Evolutionary conservation across 164 flowering plant genomes (phyloP), one percentile per base, ranked within the genome.

Genomic region (Kalanchoe fedtschenkoi): DNA sequence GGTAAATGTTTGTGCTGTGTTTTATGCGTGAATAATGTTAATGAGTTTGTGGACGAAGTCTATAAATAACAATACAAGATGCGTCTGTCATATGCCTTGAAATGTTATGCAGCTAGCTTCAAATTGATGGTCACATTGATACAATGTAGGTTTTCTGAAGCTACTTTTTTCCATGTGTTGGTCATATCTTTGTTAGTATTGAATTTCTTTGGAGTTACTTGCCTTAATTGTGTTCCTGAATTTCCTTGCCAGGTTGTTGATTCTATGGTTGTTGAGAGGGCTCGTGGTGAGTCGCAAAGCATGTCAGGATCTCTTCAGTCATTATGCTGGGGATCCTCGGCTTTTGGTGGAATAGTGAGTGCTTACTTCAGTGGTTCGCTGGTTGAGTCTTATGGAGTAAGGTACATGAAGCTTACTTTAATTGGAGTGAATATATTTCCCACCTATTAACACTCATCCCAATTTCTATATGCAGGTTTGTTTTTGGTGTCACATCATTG

Each of bases 201-300:
- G 9, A 7, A 21, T 43, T 43, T 11, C n/a, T n/a, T n/a, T n/a
- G n/a, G n/a, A n/a, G n/a, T n/a, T n/a, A n/a, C n/a, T n/a, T n/a
- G n/a, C n/a, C n/a, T n/a, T n/a, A n/a, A n/a, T n/a, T n/a, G n/a
- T n/a, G n/a, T n/a, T n/a, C 51, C 24, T 43, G 22, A 43, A 43
- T 43, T 15, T 47, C 15, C 55, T 47, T 24, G 75, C 65, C 74
- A 93, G 99, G 99, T 93, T 78, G 99, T 90, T 72, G 99, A 93
- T 80, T 93, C 99, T 44, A 93, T 93, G 99, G 97, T 93, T 69
- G 99, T 93, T 1, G 99, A 93, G 81, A 85, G 99, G 77, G 95
- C 99, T 74, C 99, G 99, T 71, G 99, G 99, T 56, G 99, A 93
- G 67, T 86, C 97, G 44, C 99, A 88, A 75, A 90, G 95, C 77